Percentiles rank a stretch among this genome's conserved stretches.
phyloP scores from a whole-genome alignment of 129 eudicot genomes.

The Mikania micrantha region DNA sequence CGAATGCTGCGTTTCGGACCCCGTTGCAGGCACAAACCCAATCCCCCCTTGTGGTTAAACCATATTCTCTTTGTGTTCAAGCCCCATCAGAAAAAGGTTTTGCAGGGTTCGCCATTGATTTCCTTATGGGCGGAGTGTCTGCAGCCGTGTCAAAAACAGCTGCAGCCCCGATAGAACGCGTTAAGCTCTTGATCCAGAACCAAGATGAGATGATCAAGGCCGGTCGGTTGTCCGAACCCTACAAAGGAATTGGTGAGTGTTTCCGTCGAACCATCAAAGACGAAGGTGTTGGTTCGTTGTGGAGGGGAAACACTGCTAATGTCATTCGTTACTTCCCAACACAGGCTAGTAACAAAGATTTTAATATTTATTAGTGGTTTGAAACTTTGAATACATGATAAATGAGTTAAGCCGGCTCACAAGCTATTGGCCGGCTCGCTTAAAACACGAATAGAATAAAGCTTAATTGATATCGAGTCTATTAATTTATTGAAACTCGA shows the following conservation, averaged over 20 bases:
- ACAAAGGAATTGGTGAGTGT: slow-evolving; percentile 52
- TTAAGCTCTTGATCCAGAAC: slow-evolving; percentile 59
- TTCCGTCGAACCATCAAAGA: slow-evolving; percentile 48
- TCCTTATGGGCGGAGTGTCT: slow-evolving; percentile 70
- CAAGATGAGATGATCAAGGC: slow-evolving; percentile 58
- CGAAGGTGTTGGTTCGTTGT: slow-evolving; percentile 53
- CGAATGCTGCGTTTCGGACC: slow-evolving; percentile 17
- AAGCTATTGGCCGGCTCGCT: too few species aligned
- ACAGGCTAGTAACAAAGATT: slow-evolving; percentile 33
- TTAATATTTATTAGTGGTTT: not conserved
- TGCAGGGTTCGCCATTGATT: slow-evolving; percentile 47
- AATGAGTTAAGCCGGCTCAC: too few species aligned
- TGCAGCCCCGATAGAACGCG: slow-evolving; percentile 66
- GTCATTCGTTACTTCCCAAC: slow-evolving; percentile 71
- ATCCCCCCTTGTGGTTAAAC: slow-evolving; percentile 11
- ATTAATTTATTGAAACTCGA: too few species aligned
- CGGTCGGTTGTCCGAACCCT: slow-evolving; percentile 45
- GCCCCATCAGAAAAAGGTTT: slow-evolving; percentile 52
- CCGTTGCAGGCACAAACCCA: slow-evolving; percentile 11
- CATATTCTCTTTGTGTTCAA: slow-evolving; percentile 31
- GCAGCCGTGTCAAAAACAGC: slow-evolving; percentile 70
- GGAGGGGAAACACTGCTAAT: slow-evolving; percentile 65
- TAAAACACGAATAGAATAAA: too few species aligned
- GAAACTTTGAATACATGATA: too few species aligned
- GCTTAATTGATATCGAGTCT: too few species aligned